phyloP scores from a whole-genome alignment of 306 rosid species.

The Cercis canadensis region DNA sequence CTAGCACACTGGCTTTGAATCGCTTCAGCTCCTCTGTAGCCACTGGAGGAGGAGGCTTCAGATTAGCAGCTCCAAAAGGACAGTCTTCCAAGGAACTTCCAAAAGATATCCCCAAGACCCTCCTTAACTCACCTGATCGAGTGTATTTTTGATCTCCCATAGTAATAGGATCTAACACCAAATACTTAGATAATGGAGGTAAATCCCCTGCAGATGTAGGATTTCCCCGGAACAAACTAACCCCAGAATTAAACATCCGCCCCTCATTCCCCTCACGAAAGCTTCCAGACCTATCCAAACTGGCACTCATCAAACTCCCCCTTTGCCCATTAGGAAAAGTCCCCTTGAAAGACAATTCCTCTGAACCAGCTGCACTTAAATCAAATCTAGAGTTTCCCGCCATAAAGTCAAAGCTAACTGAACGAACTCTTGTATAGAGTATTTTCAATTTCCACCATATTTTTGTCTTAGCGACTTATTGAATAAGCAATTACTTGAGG shows the following conservation, averaged over 20 bases:
- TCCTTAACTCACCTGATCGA: conserved; percentile 64
- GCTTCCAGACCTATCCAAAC: conserved; percentile 72
- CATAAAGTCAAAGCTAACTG: conserved; percentile 56
- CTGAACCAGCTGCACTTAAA: conserved; percentile 57
- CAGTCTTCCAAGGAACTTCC: conserved; percentile 67
- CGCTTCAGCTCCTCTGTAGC: conserved; percentile 72
- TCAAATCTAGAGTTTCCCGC: conserved; percentile 73
- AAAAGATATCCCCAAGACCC: conserved; percentile 59
- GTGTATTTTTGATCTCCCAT: conserved; percentile 58
- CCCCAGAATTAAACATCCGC: conserved; percentile 53
- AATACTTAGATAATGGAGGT: conserved; percentile 57
- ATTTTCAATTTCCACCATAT: conserved; percentile 27
- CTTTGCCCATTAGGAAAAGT: conserved; percentile 57
- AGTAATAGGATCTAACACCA: conserved; percentile 63
- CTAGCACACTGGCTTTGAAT: conserved; percentile 63
- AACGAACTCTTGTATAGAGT: conserved; percentile 37
- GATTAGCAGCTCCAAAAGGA: conserved; percentile 67
- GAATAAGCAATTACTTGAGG: conserved; percentile 32
- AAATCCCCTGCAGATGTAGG: conserved; percentile 51
- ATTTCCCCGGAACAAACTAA: conserved; percentile 56
- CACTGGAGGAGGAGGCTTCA: conserved; percentile 59
- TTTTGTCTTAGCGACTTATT: conserved; percentile 27
- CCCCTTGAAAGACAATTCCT: conserved; percentile 56
- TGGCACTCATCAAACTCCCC: conserved; percentile 49
- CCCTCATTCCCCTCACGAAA: conserved; percentile 60